Conservation (phyloP, 306 rosid species). For the Lathyrus aphaca region DNA sequence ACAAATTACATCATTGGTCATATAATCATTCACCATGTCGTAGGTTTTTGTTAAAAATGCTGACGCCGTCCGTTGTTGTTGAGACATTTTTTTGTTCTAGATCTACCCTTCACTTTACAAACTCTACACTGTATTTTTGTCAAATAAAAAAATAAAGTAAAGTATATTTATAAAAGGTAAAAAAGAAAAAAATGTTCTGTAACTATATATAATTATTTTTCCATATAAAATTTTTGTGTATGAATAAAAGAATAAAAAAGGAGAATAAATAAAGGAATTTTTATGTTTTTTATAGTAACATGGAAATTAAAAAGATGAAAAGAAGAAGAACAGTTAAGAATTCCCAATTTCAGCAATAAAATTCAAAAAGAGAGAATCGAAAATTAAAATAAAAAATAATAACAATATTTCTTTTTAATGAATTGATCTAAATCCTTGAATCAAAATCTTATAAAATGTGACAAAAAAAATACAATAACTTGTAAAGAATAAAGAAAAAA, state of each 20-base stretch:
- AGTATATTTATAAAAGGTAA: background rate
- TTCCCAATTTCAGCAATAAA: constrained; percentile 98
- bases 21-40: constrained; percentile 68
- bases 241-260: background rate
- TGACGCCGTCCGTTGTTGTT: constrained; percentile 56
- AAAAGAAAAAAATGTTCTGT: background rate
- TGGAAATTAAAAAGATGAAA: constrained; percentile 47
- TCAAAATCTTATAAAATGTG: constrained; percentile 3
- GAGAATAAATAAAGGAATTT: background rate
- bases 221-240: background rate
- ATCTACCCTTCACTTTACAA: constrained; percentile 48
- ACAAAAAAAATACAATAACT: constrained; percentile 66
- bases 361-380: constrained; percentile 69
- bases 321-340: constrained; percentile 92
- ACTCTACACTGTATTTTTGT: background rate
- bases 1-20: constrained; percentile 67
- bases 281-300: background rate
- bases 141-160: background rate
- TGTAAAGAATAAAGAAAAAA: background rate
- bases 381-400: constrained; percentile 50
- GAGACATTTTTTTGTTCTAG: constrained; percentile 66
- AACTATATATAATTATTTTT: background rate
- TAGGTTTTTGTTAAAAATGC: constrained; percentile 85
- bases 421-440: constrained; percentile 63
- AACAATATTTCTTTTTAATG: background rate